These are phyloP conservation scores for Talaromyces amestolkiae DNA, from an alignment of 2,329 filamentous ascomycete genomes.

Conservation along the genomic window DNA sequence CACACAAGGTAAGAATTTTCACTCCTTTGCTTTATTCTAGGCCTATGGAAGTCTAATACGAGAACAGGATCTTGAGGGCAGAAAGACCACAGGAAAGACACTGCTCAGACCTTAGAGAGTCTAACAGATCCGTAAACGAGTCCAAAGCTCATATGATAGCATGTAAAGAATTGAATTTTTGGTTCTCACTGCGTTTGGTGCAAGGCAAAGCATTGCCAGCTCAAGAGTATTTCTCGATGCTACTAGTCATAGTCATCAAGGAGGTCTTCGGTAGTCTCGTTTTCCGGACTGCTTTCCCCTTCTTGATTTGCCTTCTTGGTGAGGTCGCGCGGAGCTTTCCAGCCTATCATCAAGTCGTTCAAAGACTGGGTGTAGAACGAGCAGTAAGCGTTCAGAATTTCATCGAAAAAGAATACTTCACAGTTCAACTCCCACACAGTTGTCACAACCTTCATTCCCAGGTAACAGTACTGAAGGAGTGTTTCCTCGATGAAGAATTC, in stretches of 20 bases:
- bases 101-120: slow-evolving; percentile 61
- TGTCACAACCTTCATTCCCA: slow-evolving; percentile 63
- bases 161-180: neutral
- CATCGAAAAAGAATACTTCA: slow-evolving; percentile 64
- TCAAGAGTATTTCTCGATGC: neutral
- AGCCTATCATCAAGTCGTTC: slow-evolving; percentile 67
- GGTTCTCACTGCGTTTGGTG: neutral
- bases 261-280: neutral
- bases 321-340: slow-evolving; percentile 54
- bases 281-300: slow-evolving; percentile 15
- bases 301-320: slow-evolving; percentile 13
- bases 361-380: slow-evolving; percentile 64
- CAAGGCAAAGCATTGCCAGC: too few relatives aligned
- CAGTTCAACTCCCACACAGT: slow-evolving; percentile 57
- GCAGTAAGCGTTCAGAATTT: slow-evolving; percentile 54
- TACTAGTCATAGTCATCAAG: neutral
- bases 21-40: neutral
- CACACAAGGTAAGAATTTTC: slow-evolving; percentile 55
- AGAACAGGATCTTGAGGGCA: slow-evolving; percentile 67
- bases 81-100: slow-evolving; percentile 81
- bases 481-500: slow-evolving; percentile 68
- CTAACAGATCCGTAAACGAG: neutral
- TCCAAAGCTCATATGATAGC: neutral
- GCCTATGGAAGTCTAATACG: slow-evolving; percentile 3
- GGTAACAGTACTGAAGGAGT: slow-evolving; percentile 56